Conservation (phyloP, 2,329 filamentous ascomycete species). For the Venturia asperata region DNA sequence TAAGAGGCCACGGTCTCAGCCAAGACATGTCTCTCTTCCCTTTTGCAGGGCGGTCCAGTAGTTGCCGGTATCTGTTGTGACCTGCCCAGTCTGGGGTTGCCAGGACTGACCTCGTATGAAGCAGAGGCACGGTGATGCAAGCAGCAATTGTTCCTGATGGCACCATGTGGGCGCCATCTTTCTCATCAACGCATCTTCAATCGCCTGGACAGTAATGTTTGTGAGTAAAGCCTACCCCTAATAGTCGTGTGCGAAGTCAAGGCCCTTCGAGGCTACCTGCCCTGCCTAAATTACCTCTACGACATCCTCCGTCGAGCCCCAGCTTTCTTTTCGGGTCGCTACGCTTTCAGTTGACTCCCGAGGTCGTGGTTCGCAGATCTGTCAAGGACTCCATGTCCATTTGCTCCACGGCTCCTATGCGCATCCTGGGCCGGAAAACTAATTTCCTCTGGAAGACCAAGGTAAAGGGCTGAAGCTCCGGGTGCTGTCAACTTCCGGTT, state of each 20-base stretch:
- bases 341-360: no score
- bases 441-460: neutral
- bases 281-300: neutral
- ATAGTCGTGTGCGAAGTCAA: neutral
- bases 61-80: neutral
- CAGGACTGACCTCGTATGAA: neutral
- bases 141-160: neutral
- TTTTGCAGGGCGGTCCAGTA: neutral
- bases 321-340: neutral
- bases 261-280: neutral
- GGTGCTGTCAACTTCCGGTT: neutral
- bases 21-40: neutral
- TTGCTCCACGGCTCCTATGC: neutral
- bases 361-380: slow-evolving; percentile 9
- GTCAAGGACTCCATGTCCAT: neutral
- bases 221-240: neutral
- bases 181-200: neutral
- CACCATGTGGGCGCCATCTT: neutral
- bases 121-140: neutral
- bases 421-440: neutral
- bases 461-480: neutral
- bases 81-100: neutral
- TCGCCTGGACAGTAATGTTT: neutral
- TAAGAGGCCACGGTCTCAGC: neutral
- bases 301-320: neutral